These are phyloP conservation scores for Cymbopogon citratus DNA, from an alignment of 176 grass and related monocot genomes.

Conservation along the genomic window DNA sequence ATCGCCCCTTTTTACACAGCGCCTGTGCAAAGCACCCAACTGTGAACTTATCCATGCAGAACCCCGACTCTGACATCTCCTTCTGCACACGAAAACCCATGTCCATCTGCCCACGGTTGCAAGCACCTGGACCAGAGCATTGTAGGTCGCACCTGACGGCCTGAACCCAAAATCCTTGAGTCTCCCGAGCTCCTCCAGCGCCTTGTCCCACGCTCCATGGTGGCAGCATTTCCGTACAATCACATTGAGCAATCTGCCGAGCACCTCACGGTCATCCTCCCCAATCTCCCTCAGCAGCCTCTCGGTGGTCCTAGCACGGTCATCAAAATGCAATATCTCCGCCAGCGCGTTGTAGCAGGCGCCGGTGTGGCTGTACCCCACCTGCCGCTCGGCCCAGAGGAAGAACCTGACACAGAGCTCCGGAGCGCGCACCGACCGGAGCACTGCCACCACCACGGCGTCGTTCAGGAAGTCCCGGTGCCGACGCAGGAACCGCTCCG, in stretches of 20 bases:
- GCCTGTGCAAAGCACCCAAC: constrained; percentile 60
- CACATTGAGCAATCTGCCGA: constrained; percentile 91
- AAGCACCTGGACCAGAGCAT: constrained; percentile 75
- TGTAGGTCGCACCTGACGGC: constrained; percentile 63
- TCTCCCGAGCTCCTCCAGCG: constrained; percentile 72
- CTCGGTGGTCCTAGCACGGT: constrained; percentile 38
- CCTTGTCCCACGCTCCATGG: constrained; percentile 51
- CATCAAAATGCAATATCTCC: constrained; percentile 56
- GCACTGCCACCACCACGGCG: constrained; percentile 58
- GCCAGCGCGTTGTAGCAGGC: constrained; percentile 58
- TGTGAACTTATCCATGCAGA: constrained; percentile 67
- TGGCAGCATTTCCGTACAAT: constrained; percentile 65
- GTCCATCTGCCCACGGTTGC: constrained; percentile 56
- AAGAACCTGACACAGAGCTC: constrained; percentile 86
- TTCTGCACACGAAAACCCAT: constrained; percentile 66
- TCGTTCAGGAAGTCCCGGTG: constrained; percentile 61
- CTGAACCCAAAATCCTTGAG: constrained; percentile 81
- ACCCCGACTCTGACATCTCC: constrained; percentile 75
- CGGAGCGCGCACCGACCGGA: constrained; percentile 41
- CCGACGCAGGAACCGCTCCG: constrained; percentile 55
- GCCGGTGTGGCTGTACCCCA: constrained; percentile 71
- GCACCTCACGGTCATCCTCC: constrained; percentile 67
- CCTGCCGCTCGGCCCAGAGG: constrained; percentile 83
- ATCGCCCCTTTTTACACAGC: constrained; percentile 62
- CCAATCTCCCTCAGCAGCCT: constrained; percentile 76